phyloP scores from a whole-genome alignment of 805 yeast genomes.

The Saturnispora quitensis region DNA sequence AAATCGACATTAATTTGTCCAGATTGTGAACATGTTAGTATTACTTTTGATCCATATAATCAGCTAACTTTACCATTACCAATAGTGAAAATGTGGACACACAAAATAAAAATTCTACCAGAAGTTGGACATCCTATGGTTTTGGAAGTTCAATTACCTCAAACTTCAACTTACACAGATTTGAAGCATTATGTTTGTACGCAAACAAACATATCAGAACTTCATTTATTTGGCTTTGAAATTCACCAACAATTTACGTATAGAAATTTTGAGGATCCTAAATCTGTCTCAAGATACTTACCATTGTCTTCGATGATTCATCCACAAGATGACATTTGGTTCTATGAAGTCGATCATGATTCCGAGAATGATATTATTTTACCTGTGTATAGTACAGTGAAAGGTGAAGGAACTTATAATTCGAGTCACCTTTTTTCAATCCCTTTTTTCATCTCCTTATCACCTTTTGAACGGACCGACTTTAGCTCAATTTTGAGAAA shows the following conservation, averaged over 20 bases:
- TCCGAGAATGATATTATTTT: conserved; percentile 44
- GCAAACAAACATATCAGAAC: conserved; percentile 30
- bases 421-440: conserved; percentile 50
- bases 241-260: conserved; percentile 61
- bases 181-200: conserved; percentile 52
- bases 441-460: conserved; percentile 64
- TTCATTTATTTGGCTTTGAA: conserved; percentile 44
- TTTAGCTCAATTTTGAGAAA: conserved; percentile 51
- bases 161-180: conserved; percentile 54
- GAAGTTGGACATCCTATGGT: conserved; percentile 38
- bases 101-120: conserved; percentile 55
- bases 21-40: conserved; percentile 62
- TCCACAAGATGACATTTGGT: conserved; percentile 51
- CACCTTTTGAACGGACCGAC: conserved; percentile 43
- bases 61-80: conserved; percentile 89
- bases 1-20: conserved; percentile 89
- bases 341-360: conserved; percentile 37
- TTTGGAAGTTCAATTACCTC: conserved; percentile 66
- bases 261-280: conserved; percentile 50
- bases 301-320: conserved; percentile 63
- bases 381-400: conserved; percentile 47
- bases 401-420: conserved; percentile 28
- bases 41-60: conserved; percentile 90
- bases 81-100: conserved; percentile 61
- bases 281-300: conserved; percentile 48